Base-by-base conservation (phyloP, 2,329 filamentous ascomycete genomes). In the Plectosphaerella cucumerina region DNA sequence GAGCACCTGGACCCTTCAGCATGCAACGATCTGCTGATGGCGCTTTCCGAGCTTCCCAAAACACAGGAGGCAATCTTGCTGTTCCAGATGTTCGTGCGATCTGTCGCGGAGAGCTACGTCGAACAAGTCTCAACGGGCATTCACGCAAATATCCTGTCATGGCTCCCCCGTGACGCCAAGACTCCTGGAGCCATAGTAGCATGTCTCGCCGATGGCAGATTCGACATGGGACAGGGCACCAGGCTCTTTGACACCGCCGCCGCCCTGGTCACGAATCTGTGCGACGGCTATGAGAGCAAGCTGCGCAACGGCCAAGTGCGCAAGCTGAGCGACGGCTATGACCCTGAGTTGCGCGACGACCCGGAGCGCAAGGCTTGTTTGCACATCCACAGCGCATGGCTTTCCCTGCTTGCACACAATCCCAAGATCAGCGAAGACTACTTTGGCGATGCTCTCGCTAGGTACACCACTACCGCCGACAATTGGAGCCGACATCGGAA, bases 361-460 rank as follows among this genome's bases (percentile, higher is more conserved):
- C n/a, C n/a, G 26, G 26, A 31, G 26, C 26, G 26, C 4, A 9
- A 31, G 4, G 26, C 9, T 10, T 4, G 8, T 8, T 10, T 31
- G 12, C 26, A 31, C 26, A 9, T 31, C 26, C 26, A 31, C 12
- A 31, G 8, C 26, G 26, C 12, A 11, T 58, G 55, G 54, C 44
- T 56, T 39, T 49, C 49, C n/a, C 48, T 53, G 34, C 53, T 60
- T 33, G 55, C 60, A 14, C 54, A 56, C 22, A 52, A 56, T 47
- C 52, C 58, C 12, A 42, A 23, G 21, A 51, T 59, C 12, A 37
- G 44, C 12, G 50, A 54, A 21, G 37, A 45, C 5, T 52, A 50
- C n/a, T 44, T 62, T 15, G 23, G 58, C 8, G 58, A 58, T 34
- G 51, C 51, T 41, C 52, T 50, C 50, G 47, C 46, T 35, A 50